phyloP scores from a whole-genome alignment of 345 rosid genomes.

The Euphorbia lathyris region DNA sequence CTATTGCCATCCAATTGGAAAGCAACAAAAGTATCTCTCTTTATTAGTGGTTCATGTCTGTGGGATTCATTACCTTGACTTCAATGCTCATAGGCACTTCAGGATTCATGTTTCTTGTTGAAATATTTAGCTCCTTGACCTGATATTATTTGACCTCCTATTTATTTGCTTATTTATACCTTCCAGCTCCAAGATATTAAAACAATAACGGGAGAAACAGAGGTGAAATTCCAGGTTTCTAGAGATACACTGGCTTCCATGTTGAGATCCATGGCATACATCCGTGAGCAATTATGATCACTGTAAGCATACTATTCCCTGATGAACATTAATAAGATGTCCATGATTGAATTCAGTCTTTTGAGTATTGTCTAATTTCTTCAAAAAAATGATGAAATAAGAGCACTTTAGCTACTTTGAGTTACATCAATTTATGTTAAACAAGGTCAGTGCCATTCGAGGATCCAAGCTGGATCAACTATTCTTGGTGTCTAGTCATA shows the following conservation, averaged over 20 bases:
- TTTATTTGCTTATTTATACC: slow-evolving; percentile 9
- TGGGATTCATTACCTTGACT: neutral
- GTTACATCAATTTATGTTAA: neutral
- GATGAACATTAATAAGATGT: neutral
- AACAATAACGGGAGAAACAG: slow-evolving; percentile 52
- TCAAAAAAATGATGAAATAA: neutral
- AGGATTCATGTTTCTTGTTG: neutral
- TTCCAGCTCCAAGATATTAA: slow-evolving; percentile 54
- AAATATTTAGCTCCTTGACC: neutral
- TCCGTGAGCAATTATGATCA: slow-evolving; percentile 53
- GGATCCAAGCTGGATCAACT: neutral
- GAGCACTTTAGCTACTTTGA: neutral
- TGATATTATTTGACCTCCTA: neutral
- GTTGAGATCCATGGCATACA: slow-evolving; percentile 61
- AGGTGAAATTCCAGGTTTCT: slow-evolving; percentile 66
- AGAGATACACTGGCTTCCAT: slow-evolving; percentile 56
- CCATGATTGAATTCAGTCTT: neutral
- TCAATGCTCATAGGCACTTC: neutral
- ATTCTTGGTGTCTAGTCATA: no score
- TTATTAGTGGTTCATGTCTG: neutral
- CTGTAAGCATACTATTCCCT: slow-evolving; percentile 29
- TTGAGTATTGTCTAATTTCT: neutral
- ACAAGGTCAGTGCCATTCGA: neutral
- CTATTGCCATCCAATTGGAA: neutral
- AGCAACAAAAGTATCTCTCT: neutral